Evolutionary conservation across 1,284 basidiomycete species (phyloP).

Genomic region (Cryptococcus floricola): DNA sequence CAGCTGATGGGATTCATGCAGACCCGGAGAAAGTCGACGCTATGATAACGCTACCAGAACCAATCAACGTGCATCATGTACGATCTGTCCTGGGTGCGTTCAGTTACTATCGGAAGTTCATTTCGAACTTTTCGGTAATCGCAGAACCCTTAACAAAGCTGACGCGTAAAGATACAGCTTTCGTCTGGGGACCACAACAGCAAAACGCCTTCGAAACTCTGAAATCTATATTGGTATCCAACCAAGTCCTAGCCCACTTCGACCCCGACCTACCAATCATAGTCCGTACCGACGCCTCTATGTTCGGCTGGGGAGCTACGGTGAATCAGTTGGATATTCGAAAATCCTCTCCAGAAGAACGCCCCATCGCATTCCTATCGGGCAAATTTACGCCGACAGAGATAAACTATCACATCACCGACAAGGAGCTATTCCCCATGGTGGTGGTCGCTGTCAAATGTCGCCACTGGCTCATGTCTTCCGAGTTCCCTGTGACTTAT

Average conservation of each 20-base stretch:
- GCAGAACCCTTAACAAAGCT: conserved; percentile 34
- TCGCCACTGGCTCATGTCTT: too few species aligned
- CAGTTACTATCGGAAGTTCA: conserved; percentile 52
- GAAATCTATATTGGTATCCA: conserved; percentile 46
- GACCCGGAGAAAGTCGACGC: conserved; percentile 40
- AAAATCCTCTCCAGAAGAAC: too few species aligned
- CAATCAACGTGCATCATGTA: conserved; percentile 24
- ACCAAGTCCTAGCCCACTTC: conserved; percentile 47
- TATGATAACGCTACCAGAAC: conserved; percentile 46
- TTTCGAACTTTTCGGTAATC: conserved; percentile 44
- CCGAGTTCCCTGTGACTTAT: too few species aligned
- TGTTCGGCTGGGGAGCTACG: conserved; percentile 34
- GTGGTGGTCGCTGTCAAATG: too few species aligned
- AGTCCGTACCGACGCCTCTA: conserved; percentile 40
- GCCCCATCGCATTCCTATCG: too few species aligned
- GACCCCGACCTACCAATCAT: conserved; percentile 36
- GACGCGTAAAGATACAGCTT: not conserved
- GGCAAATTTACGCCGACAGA: too few species aligned
- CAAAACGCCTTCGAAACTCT: not conserved
- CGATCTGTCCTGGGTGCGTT: conserved; percentile 47
- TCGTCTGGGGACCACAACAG: not conserved
- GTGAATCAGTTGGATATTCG: conserved; percentile 28
- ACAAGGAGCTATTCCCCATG: too few species aligned
- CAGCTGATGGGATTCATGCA: conserved; percentile 31
- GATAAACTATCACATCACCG: too few species aligned